Percentiles rank a stretch among this genome's conserved stretches.
Evolutionary conservation across 768 basidiomycete genomes (phyloP).

Genomic region (Pleurotus eryngii): DNA sequence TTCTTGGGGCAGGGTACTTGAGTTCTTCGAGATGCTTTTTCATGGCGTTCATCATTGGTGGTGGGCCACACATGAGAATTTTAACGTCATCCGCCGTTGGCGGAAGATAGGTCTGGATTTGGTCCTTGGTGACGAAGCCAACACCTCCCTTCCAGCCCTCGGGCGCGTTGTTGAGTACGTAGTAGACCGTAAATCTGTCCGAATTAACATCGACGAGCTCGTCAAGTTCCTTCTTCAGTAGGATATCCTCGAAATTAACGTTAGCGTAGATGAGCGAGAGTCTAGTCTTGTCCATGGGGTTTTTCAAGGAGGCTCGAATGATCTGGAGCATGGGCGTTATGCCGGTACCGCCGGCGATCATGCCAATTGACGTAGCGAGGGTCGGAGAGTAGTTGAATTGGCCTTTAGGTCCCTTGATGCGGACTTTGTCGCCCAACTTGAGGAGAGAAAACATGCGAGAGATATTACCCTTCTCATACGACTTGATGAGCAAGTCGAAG

Average conservation of each 20-base stretch:
- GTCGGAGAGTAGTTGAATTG: slow-evolving; percentile 81
- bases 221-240: slow-evolving; percentile 86
- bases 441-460: slow-evolving; percentile 80
- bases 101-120: slow-evolving; percentile 84
- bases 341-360: slow-evolving; percentile 99
- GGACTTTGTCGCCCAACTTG: slow-evolving; percentile 83
- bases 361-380: slow-evolving; percentile 77
- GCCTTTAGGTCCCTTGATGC: slow-evolving; percentile 95
- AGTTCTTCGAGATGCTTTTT: slow-evolving; percentile 85
- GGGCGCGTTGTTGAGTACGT: slow-evolving; percentile 95
- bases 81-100: slow-evolving; percentile 64
- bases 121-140: slow-evolving; percentile 92
- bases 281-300: slow-evolving; percentile 80
- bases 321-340: slow-evolving; percentile 99
- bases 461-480: slow-evolving; percentile 97
- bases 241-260: slow-evolving; percentile 88
- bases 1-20: slow-evolving; percentile 81
- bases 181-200: slow-evolving; percentile 69
- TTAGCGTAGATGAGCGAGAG: slow-evolving; percentile 95
- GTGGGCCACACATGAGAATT: slow-evolving; percentile 80
- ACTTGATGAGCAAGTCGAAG: slow-evolving; percentile 98
- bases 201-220: slow-evolving; percentile 62
- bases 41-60: slow-evolving; percentile 54
- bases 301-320: slow-evolving; percentile 89
- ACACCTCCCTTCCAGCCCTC: slow-evolving; percentile 82